Evolutionary conservation across 129 eudicot genomes (phyloP).

Genomic region (Ambrosia trifida): DNA sequence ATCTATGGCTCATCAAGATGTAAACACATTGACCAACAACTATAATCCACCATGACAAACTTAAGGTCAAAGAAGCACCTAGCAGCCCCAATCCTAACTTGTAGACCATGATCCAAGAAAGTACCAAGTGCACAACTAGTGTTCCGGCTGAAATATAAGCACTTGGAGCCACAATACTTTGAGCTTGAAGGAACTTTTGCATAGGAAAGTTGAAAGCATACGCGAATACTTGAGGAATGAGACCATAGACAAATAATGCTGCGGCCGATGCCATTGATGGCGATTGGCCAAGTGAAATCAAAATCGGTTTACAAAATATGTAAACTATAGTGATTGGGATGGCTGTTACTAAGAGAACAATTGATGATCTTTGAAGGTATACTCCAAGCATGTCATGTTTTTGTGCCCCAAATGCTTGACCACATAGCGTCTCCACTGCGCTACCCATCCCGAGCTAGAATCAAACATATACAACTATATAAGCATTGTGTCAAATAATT

Average conservation of each 20-base stretch:
- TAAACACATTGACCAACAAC: conserved; percentile 60
- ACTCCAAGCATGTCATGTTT: conserved; percentile 74
- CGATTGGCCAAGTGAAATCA: conserved; percentile 57
- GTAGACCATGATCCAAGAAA: conserved; percentile 65
- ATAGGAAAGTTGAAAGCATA: conserved; percentile 76
- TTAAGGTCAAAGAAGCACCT: conserved; percentile 68
- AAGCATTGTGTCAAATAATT: neutral
- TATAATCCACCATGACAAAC: conserved; percentile 83
- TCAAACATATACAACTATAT: conserved; percentile 1
- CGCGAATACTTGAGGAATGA: conserved; percentile 79
- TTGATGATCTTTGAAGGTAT: conserved; percentile 72
- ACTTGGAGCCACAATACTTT: conserved; percentile 68
- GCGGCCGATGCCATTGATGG: conserved; percentile 53
- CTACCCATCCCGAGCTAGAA: conserved; percentile 87
- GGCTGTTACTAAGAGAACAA: conserved; percentile 54
- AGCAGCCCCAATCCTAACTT: conserved; percentile 55
- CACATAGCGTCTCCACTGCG: conserved; percentile 80
- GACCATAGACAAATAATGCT: conserved; percentile 66
- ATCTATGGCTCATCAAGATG: conserved; percentile 47
- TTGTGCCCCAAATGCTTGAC: conserved; percentile 76
- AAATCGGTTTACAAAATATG: conserved; percentile 45
- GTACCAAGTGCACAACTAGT: conserved; percentile 47
- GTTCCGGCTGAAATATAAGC: conserved; percentile 64
- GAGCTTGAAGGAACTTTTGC: conserved; percentile 75
- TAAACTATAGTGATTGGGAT: conserved; percentile 55